phyloP scores from a whole-genome alignment of 2,329 filamentous ascomycete genomes.

The Penicillium sp. region DNA sequence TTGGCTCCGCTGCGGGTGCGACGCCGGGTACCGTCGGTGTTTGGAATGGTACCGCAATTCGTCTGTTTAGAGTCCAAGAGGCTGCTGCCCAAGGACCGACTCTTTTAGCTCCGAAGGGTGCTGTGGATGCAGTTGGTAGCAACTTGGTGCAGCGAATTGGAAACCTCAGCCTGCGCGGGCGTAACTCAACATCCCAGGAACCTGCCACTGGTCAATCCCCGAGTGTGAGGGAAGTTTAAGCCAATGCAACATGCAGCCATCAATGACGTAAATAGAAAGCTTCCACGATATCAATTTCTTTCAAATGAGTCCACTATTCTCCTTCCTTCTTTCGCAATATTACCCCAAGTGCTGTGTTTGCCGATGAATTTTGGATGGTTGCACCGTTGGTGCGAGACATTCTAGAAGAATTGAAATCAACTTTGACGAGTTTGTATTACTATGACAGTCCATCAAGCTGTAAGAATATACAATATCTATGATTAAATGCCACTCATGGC shows the following conservation, averaged over 20 bases:
- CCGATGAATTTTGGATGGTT: background rate
- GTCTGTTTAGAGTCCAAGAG: conserved; percentile 86
- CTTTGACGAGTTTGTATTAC: no score
- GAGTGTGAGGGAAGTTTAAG: conserved; percentile 39
- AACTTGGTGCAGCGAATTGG: conserved; percentile 86
- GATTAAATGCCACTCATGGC: no score
- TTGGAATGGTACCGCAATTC: conserved; percentile 89
- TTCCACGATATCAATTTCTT: conserved; percentile 6
- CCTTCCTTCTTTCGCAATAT: background rate
- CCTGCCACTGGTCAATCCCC: conserved; percentile 29
- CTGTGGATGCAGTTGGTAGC: conserved; percentile 89
- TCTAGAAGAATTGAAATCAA: no score
- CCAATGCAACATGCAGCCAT: background rate
- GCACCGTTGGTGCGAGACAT: no score
- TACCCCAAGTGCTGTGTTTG: background rate
- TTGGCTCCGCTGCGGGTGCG: conserved; percentile 42
- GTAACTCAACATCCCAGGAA: conserved; percentile 32
- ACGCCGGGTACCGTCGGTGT: conserved; percentile 84
- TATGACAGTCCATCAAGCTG: no score
- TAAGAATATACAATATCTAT: no score
- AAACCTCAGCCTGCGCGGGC: conserved; percentile 65
- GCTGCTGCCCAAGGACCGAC: conserved; percentile 77
- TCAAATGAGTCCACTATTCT: background rate
- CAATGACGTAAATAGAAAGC: conserved; percentile 16
- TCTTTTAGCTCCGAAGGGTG: conserved; percentile 79